Evolutionary conservation across 1,139 yeast species (phyloP).

Genomic region (Pneumocystis wakefieldiae): DNA sequence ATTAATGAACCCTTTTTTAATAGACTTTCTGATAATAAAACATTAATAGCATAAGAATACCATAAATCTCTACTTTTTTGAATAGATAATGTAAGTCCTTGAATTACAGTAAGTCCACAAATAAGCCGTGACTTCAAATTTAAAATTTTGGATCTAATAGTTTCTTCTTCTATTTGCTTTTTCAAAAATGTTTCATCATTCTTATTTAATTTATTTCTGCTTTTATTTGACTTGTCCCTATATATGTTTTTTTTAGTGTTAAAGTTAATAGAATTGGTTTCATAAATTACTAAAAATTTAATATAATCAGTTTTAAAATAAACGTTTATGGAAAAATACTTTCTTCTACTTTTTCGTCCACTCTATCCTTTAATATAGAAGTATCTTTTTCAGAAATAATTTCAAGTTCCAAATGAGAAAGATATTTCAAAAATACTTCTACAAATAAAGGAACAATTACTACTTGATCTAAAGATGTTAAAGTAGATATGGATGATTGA

Average conservation of each 20-base stretch:
- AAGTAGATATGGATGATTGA: conserved; percentile 43
- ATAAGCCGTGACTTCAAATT: conserved; percentile 27
- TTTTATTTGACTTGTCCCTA: conserved; percentile 60
- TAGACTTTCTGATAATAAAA: conserved; percentile 25
- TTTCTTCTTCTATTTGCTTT: conserved; percentile 48
- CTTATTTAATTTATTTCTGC: conserved; percentile 30
- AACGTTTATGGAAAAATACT: not conserved
- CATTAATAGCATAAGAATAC: conserved; percentile 50
- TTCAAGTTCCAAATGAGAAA: conserved; percentile 24
- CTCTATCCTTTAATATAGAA: conserved; percentile 1
- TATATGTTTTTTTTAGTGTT: conserved; percentile 83
- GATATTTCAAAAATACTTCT: conserved; percentile 24
- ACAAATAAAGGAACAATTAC: conserved; percentile 40
- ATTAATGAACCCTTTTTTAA: conserved; percentile 22
- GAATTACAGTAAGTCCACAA: conserved; percentile 40
- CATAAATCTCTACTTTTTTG: conserved; percentile 55
- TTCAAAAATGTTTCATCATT: conserved; percentile 65
- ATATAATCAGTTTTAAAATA: conserved; percentile 16
- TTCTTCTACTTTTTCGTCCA: not conserved
- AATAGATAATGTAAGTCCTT: conserved; percentile 35
- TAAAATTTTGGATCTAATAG: conserved; percentile 37
- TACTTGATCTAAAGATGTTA: conserved; percentile 56
- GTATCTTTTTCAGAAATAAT: conserved; percentile 33
- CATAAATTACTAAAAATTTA: conserved; percentile 18
- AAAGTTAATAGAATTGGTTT: conserved; percentile 64